phyloP scores from a whole-genome alignment of 768 basidiomycete genomes.

The Mycena galopus region DNA sequence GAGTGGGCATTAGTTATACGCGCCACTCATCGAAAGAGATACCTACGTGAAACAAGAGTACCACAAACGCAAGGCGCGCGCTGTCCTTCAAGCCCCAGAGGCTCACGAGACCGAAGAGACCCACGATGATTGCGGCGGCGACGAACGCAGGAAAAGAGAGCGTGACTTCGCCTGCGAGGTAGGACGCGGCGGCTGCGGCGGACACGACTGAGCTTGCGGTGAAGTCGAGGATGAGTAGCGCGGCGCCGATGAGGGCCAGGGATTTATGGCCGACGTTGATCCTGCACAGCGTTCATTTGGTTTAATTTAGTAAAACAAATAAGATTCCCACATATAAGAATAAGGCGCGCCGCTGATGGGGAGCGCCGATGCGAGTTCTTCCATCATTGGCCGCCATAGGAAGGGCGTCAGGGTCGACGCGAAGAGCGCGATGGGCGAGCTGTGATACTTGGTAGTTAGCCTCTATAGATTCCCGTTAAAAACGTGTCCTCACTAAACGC shows the following conservation, averaged over 20 bases:
- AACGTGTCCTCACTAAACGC: constrained; percentile 65
- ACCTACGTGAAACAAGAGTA: constrained; percentile 73
- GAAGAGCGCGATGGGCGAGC: constrained; percentile 78
- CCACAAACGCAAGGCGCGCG: constrained; percentile 67
- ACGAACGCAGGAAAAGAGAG: constrained; percentile 70
- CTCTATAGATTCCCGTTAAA: too few species aligned
- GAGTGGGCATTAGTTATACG: too few species aligned
- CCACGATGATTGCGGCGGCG: constrained; percentile 65
- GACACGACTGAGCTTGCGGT: constrained; percentile 79
- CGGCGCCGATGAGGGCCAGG: constrained; percentile 73
- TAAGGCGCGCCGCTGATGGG: constrained; percentile 81
- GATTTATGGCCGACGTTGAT: constrained; percentile 74
- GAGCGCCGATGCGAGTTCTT: constrained; percentile 77
- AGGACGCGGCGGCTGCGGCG: constrained; percentile 77
- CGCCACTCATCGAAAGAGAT: too few species aligned
- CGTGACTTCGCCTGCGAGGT: constrained; percentile 72
- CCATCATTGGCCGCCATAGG: constrained; percentile 82
- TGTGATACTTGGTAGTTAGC: too few species aligned
- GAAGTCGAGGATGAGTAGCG: constrained; percentile 79
- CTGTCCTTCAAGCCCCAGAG: constrained; percentile 74
- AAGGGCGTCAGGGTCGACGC: constrained; percentile 72
- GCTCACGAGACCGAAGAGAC: constrained; percentile 66
- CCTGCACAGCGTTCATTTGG: constrained; percentile 44
- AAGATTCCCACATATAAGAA: constrained; percentile 67
- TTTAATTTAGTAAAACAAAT: neutral